phyloP scores from a whole-genome alignment of 2,329 filamentous ascomycete species.

The Claviceps maximensis region DNA sequence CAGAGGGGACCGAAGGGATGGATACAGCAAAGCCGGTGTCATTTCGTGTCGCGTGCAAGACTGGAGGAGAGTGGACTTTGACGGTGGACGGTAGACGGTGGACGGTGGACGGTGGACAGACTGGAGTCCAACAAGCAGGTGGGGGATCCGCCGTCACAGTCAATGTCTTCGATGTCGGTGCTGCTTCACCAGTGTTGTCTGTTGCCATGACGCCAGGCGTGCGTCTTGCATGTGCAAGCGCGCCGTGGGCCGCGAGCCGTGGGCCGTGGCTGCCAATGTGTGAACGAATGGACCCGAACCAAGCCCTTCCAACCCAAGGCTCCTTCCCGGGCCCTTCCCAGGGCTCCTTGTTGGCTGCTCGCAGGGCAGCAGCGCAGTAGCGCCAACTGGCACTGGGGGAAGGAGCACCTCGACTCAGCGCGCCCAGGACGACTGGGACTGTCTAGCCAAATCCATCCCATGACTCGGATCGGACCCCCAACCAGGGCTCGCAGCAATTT shows the following conservation, averaged over 20 bases:
- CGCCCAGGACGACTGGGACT: neutral
- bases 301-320: neutral
- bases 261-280: neutral
- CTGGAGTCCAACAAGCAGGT: too few relatives aligned
- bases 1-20: neutral
- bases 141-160: neutral
- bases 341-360: neutral
- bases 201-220: neutral
- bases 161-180: neutral
- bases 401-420: neutral
- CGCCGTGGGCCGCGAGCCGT: neutral
- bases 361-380: neutral
- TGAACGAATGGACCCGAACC: neutral
- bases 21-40: neutral
- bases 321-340: neutral
- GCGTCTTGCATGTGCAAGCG: neutral
- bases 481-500: neutral
- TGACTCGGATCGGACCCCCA: neutral
- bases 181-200: too few relatives aligned
- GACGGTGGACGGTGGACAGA: too few relatives aligned
- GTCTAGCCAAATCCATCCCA: neutral
- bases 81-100: too few relatives aligned
- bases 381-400: neutral
- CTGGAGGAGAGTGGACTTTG: neutral
- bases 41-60: neutral